phyloP scores from a whole-genome alignment of 495 filamentous ascomycete genomes.

The Margaritispora aquatica region DNA sequence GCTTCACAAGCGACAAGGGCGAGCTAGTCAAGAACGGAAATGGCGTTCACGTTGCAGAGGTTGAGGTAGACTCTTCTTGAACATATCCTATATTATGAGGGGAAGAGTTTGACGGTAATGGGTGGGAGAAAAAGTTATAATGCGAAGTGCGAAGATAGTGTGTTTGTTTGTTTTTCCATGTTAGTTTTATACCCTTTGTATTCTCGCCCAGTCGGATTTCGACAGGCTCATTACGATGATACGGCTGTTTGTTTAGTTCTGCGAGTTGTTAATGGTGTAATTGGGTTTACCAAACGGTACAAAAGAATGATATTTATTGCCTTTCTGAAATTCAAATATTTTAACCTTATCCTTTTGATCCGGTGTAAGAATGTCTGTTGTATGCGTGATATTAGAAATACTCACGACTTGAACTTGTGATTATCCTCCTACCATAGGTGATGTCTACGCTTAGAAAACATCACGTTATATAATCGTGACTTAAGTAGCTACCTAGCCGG shows the following conservation, averaged over 20 bases:
- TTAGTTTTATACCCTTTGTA: conserved; percentile 2
- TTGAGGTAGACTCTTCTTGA: conserved; percentile 8
- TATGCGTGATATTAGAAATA: too few relatives aligned
- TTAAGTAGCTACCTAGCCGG: too few relatives aligned
- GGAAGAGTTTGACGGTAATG: not conserved
- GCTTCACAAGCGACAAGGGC: conserved; percentile 11
- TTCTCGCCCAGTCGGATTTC: not conserved
- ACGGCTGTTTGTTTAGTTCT: not conserved
- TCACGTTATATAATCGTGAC: too few relatives aligned
- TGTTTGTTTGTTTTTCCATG: not conserved
- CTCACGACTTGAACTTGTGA: too few relatives aligned
- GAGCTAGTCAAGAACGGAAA: conserved; percentile 9
- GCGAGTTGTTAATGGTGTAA: not conserved
- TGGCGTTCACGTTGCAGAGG: conserved; percentile 13
- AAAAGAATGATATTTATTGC: not conserved
- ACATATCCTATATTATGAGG: not conserved
- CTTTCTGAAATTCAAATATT: not conserved
- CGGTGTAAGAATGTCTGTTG: too few relatives aligned
- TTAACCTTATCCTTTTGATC: too few relatives aligned
- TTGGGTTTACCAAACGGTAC: not conserved
- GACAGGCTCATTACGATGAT: not conserved
- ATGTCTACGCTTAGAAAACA: too few relatives aligned
- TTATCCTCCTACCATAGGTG: too few relatives aligned
- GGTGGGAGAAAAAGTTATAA: not conserved
- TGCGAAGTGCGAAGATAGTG: not conserved